Evolutionary conservation across 1,284 basidiomycete genomes (phyloP), one percentile per base, ranked within the genome.

Genomic region (Microbotryum violaceum): DNA sequence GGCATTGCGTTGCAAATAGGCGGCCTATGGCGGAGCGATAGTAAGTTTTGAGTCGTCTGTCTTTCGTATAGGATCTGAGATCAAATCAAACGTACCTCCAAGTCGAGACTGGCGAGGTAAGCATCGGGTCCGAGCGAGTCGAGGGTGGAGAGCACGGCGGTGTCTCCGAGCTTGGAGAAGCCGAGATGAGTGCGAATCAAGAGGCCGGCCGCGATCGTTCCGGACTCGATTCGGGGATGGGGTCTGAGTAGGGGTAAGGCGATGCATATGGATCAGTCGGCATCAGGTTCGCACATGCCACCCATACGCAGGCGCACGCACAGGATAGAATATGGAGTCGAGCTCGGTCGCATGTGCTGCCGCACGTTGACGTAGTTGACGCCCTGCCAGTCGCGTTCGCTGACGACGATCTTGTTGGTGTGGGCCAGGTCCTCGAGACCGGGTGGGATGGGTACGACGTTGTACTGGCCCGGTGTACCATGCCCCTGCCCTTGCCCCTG

Each of bases 391-490:
- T 93, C 89, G 10, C 78, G 62, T 1, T 86, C 84, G 74, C 88
- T 79, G 27, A 91, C 87, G 49, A 91, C 82, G 20, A 93, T 74
- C 66, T 88, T 85, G 74, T 92, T 93, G n/a, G 83, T 82, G 63
- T 91, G 78, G 0, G 89, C 91, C 37, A 42, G 37, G 37, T 42
- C 37, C 37, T 42, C 37, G 12, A 42, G 37, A 42, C 37, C 37
- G 37, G 37, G 37, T 18, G 37, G 37, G 16, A 42, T 42, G 37
- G 37, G 37, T 42, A 42, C 37, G 37, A 42, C 37, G 37, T 16
- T 42, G 37, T 42, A 42, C 37, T 42, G 37, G 37, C 37, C 37
- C 37, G 37, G 37, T 42, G 37, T 42, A 42, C 37, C 37, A 6
- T 42, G 37, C 37, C 2, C 37, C 16, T 42, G 37, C 37, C 37